Evolutionary conservation across 768 basidiomycete species (phyloP).

Genomic region (Boletales sp.): DNA sequence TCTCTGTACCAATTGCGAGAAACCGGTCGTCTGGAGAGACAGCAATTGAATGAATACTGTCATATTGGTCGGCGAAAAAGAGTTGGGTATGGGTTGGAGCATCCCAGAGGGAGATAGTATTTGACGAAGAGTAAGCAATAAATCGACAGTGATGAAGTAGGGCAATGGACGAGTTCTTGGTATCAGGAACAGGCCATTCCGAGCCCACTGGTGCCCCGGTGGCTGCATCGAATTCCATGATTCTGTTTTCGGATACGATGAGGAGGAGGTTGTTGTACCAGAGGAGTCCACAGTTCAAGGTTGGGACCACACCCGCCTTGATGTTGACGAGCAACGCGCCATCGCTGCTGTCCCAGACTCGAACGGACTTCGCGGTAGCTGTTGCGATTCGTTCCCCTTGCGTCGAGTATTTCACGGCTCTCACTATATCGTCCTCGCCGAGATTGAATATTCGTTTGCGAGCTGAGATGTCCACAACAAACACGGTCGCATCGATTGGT

Average conservation of each 20-base stretch:
- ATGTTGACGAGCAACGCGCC: too few species aligned
- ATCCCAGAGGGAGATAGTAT: slow-evolving; percentile 1
- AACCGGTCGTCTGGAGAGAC: not conserved
- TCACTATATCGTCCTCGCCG: not conserved
- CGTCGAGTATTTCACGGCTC: not conserved
- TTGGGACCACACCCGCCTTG: too few species aligned
- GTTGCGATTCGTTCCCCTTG: not conserved
- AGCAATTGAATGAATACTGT: not conserved
- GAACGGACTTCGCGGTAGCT: not conserved
- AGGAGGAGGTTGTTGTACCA: too few species aligned
- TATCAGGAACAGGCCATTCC: too few species aligned
- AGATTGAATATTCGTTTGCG: not conserved
- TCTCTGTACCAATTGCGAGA: not conserved
- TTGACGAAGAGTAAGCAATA: not conserved
- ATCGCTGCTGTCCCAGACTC: too few species aligned
- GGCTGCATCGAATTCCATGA: too few species aligned
- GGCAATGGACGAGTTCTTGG: not conserved
- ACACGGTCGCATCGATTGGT: not conserved
- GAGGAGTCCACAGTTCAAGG: too few species aligned
- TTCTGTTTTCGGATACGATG: too few species aligned
- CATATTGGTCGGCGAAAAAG: not conserved
- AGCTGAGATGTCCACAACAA: not conserved
- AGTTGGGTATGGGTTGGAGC: not conserved
- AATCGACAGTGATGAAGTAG: not conserved
- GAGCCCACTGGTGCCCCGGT: too few species aligned